Conservation (phyloP, 1,284 basidiomycete genomes). For the Sutorius eximius region DNA sequence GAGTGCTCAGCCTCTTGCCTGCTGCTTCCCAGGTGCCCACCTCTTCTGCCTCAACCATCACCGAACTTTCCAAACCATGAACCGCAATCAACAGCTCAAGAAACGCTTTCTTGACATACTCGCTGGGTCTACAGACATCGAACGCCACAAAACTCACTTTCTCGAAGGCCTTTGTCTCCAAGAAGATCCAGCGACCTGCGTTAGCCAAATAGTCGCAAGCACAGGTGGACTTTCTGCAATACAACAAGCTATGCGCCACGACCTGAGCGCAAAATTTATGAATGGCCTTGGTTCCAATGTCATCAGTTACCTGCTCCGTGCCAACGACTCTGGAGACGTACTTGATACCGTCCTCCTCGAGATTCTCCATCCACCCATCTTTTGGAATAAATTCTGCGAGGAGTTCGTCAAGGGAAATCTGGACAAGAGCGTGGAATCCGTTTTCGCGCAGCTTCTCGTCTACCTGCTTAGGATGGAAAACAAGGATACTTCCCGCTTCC, state of each 20-base stretch:
- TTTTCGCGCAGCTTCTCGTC: conserved; percentile 53
- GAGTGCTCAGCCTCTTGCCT: not conserved
- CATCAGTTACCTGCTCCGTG: conserved; percentile 44
- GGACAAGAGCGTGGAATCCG: conserved; percentile 34
- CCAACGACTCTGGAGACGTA: conserved; percentile 44
- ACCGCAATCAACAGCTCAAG: conserved; percentile 20
- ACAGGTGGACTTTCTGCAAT: conserved; percentile 42
- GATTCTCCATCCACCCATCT: conserved; percentile 55
- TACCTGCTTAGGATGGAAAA: conserved; percentile 46
- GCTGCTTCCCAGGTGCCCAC: no score
- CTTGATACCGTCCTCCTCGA: conserved; percentile 40
- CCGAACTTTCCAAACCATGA: conserved; percentile 11
- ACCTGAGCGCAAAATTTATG: conserved; percentile 42
- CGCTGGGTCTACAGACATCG: conserved; percentile 19
- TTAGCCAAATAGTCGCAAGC: conserved; percentile 43
- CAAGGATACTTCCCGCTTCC: conserved; percentile 39
- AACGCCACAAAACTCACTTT: conserved; percentile 34
- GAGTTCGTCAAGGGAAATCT: conserved; percentile 43
- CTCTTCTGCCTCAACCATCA: no score
- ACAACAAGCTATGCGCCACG: conserved; percentile 45
- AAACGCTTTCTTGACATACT: conserved; percentile 31
- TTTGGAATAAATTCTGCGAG: conserved; percentile 46
- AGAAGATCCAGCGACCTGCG: conserved; percentile 40
- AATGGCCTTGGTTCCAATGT: conserved; percentile 44
- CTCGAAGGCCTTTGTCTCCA: conserved; percentile 50